Conservation (phyloP, 2,329 filamentous ascomycete species). For the Pseudocercospora vitis region DNA sequence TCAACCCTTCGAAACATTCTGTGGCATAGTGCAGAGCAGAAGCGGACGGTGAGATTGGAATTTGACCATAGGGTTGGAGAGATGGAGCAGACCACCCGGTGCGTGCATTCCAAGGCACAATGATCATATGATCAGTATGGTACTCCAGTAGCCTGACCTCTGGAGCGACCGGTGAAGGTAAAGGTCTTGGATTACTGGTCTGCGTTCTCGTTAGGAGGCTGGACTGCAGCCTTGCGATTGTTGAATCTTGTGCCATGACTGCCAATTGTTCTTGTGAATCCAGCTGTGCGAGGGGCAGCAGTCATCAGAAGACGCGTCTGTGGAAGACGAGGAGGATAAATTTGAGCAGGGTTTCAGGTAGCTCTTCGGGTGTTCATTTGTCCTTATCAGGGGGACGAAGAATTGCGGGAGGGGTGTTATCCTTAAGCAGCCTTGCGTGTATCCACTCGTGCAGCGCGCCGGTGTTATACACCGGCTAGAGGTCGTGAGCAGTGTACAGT, state of each 20-base stretch:
- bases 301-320: no score
- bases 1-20: constrained; percentile 84
- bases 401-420: no score
- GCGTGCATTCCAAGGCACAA: constrained; percentile 62
- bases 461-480: no score
- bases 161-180: constrained; percentile 35
- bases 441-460: no score
- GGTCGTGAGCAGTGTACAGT: no score
- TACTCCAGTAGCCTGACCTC: constrained; percentile 42
- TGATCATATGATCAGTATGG: constrained; percentile 85
- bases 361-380: no score
- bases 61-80: constrained; percentile 72
- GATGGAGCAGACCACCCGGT: constrained; percentile 71
- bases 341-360: no score
- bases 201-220: constrained; percentile 37
- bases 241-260: neutral
- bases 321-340: no score
- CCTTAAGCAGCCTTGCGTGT: no score
- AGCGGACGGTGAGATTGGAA: constrained; percentile 75
- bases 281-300: no score
- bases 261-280: neutral
- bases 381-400: no score
- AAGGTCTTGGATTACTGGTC: constrained; percentile 28
- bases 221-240: constrained; percentile 14
- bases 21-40: constrained; percentile 83